These are phyloP conservation scores for Pseudonectria foliicola DNA, from an alignment of 2,329 filamentous ascomycete species.

Conservation along the genomic window DNA sequence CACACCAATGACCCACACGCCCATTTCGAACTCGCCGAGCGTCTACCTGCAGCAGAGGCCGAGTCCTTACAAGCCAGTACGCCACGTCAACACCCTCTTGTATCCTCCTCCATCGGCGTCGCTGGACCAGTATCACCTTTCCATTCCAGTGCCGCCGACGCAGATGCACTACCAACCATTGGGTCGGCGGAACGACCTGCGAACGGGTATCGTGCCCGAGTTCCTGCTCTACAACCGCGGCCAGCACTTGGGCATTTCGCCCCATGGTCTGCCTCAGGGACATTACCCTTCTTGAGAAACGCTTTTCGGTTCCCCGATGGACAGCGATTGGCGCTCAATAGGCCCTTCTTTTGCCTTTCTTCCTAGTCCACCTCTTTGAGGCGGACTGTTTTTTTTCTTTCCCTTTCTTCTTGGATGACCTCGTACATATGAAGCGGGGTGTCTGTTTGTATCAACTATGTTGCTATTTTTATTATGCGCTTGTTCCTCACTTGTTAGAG, in stretches of 20 bases:
- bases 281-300: slow-evolving; percentile 30
- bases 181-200: slow-evolving; percentile 60
- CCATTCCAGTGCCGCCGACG: slow-evolving; percentile 50
- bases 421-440: neutral
- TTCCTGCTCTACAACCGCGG: slow-evolving; percentile 35
- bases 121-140: slow-evolving; percentile 64
- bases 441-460: slow-evolving; percentile 8
- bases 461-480: slow-evolving; percentile 9
- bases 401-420: slow-evolving; percentile 4
- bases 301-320: slow-evolving; percentile 11
- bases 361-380: neutral
- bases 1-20: slow-evolving; percentile 52
- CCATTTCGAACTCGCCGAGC: slow-evolving; percentile 75
- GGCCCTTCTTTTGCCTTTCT: slow-evolving; percentile 1
- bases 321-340: neutral
- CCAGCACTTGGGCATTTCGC: slow-evolving; percentile 20
- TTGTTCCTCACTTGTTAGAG: slow-evolving; percentile 10
- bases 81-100: slow-evolving; percentile 82
- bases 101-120: slow-evolving; percentile 78
- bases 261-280: slow-evolving; percentile 24
- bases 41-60: slow-evolving; percentile 81
- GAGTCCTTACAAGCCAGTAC: slow-evolving; percentile 88
- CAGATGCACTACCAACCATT: slow-evolving; percentile 81
- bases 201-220: slow-evolving; percentile 64
- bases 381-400: no score